Percentiles rank a stretch among this genome's conserved stretches.
Evolutionary conservation across 2,329 filamentous ascomycete species (phyloP).

Genomic region (Gaeumannomyces tritici): DNA sequence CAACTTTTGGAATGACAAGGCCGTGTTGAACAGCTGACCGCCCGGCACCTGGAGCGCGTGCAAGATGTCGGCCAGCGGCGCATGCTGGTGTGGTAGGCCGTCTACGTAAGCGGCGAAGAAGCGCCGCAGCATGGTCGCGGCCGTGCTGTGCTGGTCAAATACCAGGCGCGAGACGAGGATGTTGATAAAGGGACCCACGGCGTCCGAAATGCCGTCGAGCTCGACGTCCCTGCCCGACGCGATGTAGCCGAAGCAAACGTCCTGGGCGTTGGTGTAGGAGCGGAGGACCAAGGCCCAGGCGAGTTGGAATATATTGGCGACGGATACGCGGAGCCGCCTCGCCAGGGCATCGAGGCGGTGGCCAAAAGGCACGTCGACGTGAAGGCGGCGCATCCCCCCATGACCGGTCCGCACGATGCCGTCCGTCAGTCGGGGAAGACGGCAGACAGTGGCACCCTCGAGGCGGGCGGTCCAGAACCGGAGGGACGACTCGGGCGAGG

Average conservation of each 20-base stretch:
- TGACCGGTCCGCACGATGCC: background rate
- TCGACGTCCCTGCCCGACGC: conserved; percentile 18
- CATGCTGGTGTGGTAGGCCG: background rate
- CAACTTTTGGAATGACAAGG: background rate
- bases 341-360: background rate
- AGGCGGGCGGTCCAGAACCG: background rate
- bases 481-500: background rate
- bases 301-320: background rate
- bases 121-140: conserved; percentile 4
- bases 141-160: background rate
- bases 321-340: background rate
- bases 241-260: conserved; percentile 15
- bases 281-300: conserved; percentile 1
- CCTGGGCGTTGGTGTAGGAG: background rate
- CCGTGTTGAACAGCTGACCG: conserved; percentile 6
- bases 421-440: background rate
- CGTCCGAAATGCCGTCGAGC: conserved; percentile 14
- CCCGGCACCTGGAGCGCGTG: conserved; percentile 4
- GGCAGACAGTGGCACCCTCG: background rate
- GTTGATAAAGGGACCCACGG: conserved; percentile 20
- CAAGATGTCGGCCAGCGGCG: background rate
- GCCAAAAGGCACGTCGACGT: background rate
- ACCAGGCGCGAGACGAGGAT: conserved; percentile 19
- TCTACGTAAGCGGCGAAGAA: background rate
- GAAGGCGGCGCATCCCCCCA: background rate